Evolutionary conservation across 768 basidiomycete genomes (phyloP).

Genomic region (Solioccasus polychromus): DNA sequence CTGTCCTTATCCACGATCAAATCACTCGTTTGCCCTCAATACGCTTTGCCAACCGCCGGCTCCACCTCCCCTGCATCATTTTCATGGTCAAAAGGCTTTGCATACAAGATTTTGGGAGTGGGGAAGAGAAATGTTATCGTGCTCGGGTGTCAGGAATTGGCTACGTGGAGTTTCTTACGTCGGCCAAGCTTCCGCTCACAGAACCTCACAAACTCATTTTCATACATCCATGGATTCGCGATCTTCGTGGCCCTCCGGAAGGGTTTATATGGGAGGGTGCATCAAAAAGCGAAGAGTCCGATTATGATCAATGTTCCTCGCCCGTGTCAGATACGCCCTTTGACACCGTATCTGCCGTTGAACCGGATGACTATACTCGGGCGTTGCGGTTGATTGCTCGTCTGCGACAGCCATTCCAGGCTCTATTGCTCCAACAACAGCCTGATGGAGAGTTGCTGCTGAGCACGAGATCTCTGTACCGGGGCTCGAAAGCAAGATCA

Average conservation of each 20-base stretch:
- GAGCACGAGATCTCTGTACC: conserved; percentile 1
- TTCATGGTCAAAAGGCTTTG: conserved; percentile 3
- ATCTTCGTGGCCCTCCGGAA: conserved; percentile 5
- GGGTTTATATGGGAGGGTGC: neutral
- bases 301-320: neutral
- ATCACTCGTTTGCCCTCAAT: neutral
- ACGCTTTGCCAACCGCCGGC: conserved; percentile 1
- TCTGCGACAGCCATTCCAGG: conserved; percentile 9
- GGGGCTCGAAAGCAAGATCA: neutral
- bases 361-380: neutral
- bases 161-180: conserved; percentile 2
- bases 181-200: neutral
- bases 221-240: conserved; percentile 15
- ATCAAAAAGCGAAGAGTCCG: neutral
- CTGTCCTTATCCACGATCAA: neutral
- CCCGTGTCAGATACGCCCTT: neutral
- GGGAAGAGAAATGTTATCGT: neutral
- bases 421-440: conserved; percentile 6
- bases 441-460: neutral
- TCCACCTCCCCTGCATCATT: conserved; percentile 11
- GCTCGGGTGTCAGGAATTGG: conserved; percentile 6
- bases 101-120: neutral
- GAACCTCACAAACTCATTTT: conserved; percentile 3
- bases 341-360: no score
- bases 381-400: conserved; percentile 7